These are phyloP conservation scores for Pouteria campechiana DNA, from an alignment of 179 eudicot genomes.

Conservation along the genomic window DNA sequence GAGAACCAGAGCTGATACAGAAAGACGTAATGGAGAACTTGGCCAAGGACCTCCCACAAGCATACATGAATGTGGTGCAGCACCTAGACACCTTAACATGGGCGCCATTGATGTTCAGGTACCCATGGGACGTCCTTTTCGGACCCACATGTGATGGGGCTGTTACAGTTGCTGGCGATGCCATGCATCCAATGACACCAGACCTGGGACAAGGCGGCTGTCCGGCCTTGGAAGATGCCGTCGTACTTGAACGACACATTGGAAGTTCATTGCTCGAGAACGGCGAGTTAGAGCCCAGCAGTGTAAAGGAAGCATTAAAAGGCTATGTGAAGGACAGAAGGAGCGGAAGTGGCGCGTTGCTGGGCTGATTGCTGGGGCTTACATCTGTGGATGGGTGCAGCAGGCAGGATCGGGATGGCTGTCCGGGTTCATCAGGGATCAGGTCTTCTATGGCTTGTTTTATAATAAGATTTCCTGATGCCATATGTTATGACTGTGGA, in stretches of 20 bases:
- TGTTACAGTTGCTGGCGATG: conserved; percentile 50
- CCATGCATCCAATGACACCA: conserved; percentile 56
- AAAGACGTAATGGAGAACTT: conserved; percentile 31
- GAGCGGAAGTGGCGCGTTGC: conserved; percentile 28
- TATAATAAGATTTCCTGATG: not conserved
- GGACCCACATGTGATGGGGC: conserved; percentile 34
- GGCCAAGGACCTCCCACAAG: conserved; percentile 10
- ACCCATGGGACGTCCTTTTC: conserved; percentile 23
- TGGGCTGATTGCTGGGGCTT: conserved; percentile 13
- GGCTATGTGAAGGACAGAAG: conserved; percentile 4
- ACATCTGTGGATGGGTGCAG: conserved; percentile 11
- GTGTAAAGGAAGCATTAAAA: not conserved
- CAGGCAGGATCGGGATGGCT: conserved; percentile 4
- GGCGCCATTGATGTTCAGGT: conserved; percentile 25
- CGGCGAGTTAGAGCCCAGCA: not conserved
- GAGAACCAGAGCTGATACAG: conserved; percentile 26
- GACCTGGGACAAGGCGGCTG: conserved; percentile 67
- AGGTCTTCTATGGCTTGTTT: not conserved
- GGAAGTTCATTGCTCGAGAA: conserved; percentile 15
- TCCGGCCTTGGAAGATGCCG: conserved; percentile 40
- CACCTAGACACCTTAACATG: conserved; percentile 12
- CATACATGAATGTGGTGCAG: not conserved
- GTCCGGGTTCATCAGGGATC: not conserved
- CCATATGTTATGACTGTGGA: not conserved
- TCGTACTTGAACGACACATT: conserved; percentile 27